Evolutionary conservation across 179 eudicot genomes (phyloP).

Genomic region (Beta lomatogona): DNA sequence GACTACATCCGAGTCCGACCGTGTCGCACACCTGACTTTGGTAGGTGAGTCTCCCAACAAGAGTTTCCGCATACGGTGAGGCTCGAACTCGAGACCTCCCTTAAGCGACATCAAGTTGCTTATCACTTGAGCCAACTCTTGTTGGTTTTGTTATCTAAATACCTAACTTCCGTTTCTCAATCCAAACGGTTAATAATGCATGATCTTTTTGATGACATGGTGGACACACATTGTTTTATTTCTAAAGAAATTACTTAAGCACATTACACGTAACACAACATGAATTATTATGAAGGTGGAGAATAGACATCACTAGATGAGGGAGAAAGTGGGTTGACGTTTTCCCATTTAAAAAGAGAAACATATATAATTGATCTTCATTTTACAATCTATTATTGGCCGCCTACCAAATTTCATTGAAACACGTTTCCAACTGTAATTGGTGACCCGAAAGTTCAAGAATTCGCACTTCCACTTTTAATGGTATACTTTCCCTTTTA

Average conservation of each 20-base stretch:
- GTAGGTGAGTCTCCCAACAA: no score
- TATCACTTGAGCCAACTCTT: no score
- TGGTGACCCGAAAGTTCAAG: neutral
- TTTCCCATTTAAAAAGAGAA: slow-evolving; percentile 21
- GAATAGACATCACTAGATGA: neutral
- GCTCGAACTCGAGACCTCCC: no score
- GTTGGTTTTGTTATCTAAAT: no score
- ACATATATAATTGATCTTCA: neutral
- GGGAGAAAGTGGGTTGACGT: slow-evolving; percentile 20
- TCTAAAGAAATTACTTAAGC: neutral
- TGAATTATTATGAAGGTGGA: neutral
- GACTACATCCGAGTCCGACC: no score
- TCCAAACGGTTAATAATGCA: no score
- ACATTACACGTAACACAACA: slow-evolving; percentile 26
- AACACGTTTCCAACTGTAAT: slow-evolving; percentile 16
- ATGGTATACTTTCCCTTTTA: neutral
- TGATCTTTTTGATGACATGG: no score
- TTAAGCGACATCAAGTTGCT: no score
- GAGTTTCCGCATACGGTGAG: no score
- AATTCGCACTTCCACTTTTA: slow-evolving; percentile 17
- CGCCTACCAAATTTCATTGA: neutral
- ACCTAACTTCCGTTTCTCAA: no score
- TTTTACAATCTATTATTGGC: slow-evolving; percentile 12
- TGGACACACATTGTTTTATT: neutral
- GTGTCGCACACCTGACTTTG: no score